phyloP scores from a whole-genome alignment of 2,329 filamentous ascomycete genomes.

The Alternaria rosae region DNA sequence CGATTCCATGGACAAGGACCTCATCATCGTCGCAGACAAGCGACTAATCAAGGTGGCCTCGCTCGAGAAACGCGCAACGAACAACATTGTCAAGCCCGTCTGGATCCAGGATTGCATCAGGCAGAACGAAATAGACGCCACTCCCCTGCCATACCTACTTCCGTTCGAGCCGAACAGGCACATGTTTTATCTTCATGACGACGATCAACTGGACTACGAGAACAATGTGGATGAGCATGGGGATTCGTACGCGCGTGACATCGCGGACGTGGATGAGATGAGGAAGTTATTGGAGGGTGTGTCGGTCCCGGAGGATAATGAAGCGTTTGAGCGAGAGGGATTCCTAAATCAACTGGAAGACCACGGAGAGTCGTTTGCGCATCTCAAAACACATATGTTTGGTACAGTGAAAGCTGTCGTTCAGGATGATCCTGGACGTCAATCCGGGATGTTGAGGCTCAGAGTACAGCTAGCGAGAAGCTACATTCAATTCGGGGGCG shows the following conservation, averaged over 20 bases:
- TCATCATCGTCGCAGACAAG: slow-evolving; percentile 81
- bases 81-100: slow-evolving; percentile 76
- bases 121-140: slow-evolving; percentile 62
- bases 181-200: slow-evolving; percentile 72
- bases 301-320: slow-evolving; percentile 30
- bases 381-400: slow-evolving; percentile 44
- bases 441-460: slow-evolving; percentile 20
- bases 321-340: slow-evolving; percentile 22
- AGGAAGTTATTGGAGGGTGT: slow-evolving; percentile 51
- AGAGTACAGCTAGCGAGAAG: slow-evolving; percentile 60
- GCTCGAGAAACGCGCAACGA: slow-evolving; percentile 73
- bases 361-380: slow-evolving; percentile 31
- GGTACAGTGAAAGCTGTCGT: slow-evolving; percentile 34
- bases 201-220: slow-evolving; percentile 62
- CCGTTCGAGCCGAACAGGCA: slow-evolving; percentile 72
- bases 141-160: slow-evolving; percentile 66
- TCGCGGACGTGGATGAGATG: slow-evolving; percentile 68
- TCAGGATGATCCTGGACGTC: slow-evolving; percentile 1
- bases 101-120: slow-evolving; percentile 87
- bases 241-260: slow-evolving; percentile 82
- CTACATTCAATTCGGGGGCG: slow-evolving; percentile 74
- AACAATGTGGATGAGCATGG: slow-evolving; percentile 76
- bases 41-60: slow-evolving; percentile 82
- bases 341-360: slow-evolving; percentile 40
- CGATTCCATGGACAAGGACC: slow-evolving; percentile 66